phyloP scores from a whole-genome alignment of 2,329 filamentous ascomycete species.

The Calonectria hongkongensis region DNA sequence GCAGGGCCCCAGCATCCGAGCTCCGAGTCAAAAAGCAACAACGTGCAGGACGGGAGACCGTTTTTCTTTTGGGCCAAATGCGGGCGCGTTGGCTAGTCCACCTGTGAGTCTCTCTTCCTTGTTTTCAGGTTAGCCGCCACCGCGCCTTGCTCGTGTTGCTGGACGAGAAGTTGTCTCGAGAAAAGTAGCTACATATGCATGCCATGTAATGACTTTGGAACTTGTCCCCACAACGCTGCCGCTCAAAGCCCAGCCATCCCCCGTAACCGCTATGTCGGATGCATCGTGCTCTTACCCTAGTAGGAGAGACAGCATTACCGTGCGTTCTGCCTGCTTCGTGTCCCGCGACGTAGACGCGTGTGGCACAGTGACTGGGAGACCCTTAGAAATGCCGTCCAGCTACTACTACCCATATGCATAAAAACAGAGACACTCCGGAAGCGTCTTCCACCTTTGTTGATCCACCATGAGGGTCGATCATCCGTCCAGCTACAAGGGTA shows the following conservation, averaged over 20 bases:
- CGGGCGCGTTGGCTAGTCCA: conserved; percentile 7
- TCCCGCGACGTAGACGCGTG: not conserved
- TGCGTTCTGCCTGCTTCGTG: not conserved
- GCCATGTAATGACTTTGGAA: conserved; percentile 17
- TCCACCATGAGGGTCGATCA: conserved; percentile 25
- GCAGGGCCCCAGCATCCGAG: conserved; percentile 23
- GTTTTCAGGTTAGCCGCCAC: conserved; percentile 23
- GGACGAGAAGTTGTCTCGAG: conserved; percentile 23
- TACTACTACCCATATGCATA: conserved; percentile 9
- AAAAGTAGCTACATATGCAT: conserved; percentile 17
- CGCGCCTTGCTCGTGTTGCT: conserved; percentile 20
- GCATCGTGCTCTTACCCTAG: conserved; percentile 1
- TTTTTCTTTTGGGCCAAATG: conserved; percentile 4
- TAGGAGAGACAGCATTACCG: not conserved
- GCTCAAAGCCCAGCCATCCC: conserved; percentile 12
- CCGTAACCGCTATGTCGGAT: conserved; percentile 13
- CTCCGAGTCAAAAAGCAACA: conserved; percentile 45
- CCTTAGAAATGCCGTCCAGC: not conserved
- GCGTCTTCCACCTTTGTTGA: conserved; percentile 12
- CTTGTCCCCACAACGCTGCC: conserved; percentile 25
- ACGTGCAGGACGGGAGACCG: conserved; percentile 41
- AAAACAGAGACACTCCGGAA: conserved; percentile 10
- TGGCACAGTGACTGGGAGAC: not conserved
- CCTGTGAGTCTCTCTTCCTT: conserved; percentile 11
- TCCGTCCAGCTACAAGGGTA: conserved; percentile 12